Evolutionary conservation across 1,139 yeast species (phyloP).

Genomic region (Dujonia santamariae): DNA sequence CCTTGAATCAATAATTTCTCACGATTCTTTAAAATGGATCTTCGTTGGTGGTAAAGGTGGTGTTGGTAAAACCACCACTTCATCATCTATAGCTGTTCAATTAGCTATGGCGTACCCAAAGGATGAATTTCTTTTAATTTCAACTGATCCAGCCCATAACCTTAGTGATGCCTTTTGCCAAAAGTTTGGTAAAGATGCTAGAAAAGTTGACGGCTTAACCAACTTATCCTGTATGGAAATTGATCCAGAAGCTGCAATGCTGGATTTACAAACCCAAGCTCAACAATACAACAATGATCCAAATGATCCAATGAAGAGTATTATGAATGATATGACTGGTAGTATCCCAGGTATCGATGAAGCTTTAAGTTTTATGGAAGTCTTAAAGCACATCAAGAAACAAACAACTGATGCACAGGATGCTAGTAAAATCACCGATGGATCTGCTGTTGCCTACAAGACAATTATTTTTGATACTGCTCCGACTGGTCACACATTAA

Average conservation of each 20-base stretch:
- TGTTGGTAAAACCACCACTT: slow-evolving; percentile 96
- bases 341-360: slow-evolving; percentile 98
- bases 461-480: slow-evolving; percentile 97
- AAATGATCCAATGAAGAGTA: slow-evolving; percentile 58
- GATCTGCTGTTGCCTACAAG: slow-evolving; percentile 51
- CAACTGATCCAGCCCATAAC: slow-evolving; percentile 98
- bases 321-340: slow-evolving; percentile 91
- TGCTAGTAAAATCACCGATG: slow-evolving; percentile 24
- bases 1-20: slow-evolving; percentile 59
- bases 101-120: slow-evolving; percentile 75
- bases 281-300: slow-evolving; percentile 55
- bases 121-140: slow-evolving; percentile 81
- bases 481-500: slow-evolving; percentile 95
- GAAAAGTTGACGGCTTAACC: slow-evolving; percentile 82
- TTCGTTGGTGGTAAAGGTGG: slow-evolving; percentile 99
- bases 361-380: slow-evolving; percentile 96
- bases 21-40: slow-evolving; percentile 85
- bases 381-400: slow-evolving; percentile 88
- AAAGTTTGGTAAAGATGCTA: slow-evolving; percentile 94
- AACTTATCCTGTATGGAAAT: slow-evolving; percentile 97
- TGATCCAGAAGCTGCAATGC: slow-evolving; percentile 92
- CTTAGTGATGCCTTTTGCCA: slow-evolving; percentile 97
- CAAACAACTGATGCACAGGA: slow-evolving; percentile 41
- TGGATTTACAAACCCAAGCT: slow-evolving; percentile 73
- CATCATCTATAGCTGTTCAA: slow-evolving; percentile 93